Evolutionary conservation across 2,329 filamentous ascomycete genomes (phyloP), one percentile per base, ranked within the genome.

Genomic region (Pestalotiopsis sp.): DNA sequence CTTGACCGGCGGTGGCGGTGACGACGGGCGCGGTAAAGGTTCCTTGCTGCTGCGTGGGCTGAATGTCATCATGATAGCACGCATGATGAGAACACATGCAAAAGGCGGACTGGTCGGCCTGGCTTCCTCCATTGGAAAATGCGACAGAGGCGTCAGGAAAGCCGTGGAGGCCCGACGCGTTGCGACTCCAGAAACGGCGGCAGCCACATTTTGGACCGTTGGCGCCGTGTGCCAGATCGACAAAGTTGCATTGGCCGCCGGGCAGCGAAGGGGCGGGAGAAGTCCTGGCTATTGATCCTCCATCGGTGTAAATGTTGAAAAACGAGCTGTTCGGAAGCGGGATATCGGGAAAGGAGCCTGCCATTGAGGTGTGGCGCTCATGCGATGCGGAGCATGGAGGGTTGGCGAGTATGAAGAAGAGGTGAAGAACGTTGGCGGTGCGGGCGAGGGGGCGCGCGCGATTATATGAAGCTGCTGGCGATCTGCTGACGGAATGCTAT

Each of bases 81-180:
- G 87, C 87, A 76, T 89, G 87, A 71, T 89, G 87, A 65, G 84
- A 85, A 73, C 87, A 89, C 87, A 89, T 89, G 78, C 87, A 89
- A 81, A 83, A 88, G 68, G 80, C 79, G 35, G 80, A 73, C 73
- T 87, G 82, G 65, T 83, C 83, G 10, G 70, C 70, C 65, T 26
- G 57, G 52, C 40, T 63, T 6, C 69, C 70, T 69, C 72, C 75
- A 71, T 70, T 71, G 67, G 69, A 58, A 70, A 70, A 73, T 68
- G 69, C 72, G 30, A 72, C 71, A 7, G 67, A 71, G 66, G 72
- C 74, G 55, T 69, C 58, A 52, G 76, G 68, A 64, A 74, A 75
- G 13, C 73, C 72, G 69, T 70, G 74, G 78, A 77, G 75, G 39
- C 73, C 78, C 59, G 75, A 70, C 66, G 75, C 71, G 66, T 78